Percentiles rank a stretch among this genome's conserved stretches.
phyloP scores from a whole-genome alignment of 2,329 filamentous ascomycete species.

The Sclerotiophoma versabilis region DNA sequence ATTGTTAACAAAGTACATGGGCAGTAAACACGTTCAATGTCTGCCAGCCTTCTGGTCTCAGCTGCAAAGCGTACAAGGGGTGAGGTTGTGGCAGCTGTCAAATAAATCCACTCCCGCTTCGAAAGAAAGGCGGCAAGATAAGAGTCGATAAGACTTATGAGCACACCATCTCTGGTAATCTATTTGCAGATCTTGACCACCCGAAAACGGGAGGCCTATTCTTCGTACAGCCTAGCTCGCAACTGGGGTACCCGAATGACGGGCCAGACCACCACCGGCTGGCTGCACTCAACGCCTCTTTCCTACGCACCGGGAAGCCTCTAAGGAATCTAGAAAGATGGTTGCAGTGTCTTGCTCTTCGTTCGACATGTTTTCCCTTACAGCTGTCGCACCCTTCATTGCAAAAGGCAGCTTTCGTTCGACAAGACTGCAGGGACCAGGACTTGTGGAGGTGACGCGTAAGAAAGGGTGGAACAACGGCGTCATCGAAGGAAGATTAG shows the following conservation, averaged over 20 bases:
- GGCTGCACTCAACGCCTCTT: conserved; percentile 12
- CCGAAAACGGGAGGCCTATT: conserved; percentile 7
- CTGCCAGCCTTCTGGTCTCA: background rate
- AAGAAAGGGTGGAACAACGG: conserved; percentile 12
- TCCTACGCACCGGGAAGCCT: background rate
- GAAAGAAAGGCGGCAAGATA: background rate
- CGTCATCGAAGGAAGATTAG: conserved; percentile 2
- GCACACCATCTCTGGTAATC: conserved; percentile 1
- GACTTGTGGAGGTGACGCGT: conserved; percentile 15
- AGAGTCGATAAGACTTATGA: background rate
- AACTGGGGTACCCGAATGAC: background rate
- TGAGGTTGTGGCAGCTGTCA: background rate
- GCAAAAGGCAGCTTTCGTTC: background rate
- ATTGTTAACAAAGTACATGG: background rate
- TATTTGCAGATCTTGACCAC: conserved; percentile 8
- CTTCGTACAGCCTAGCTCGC: conserved; percentile 2
- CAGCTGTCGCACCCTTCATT: background rate
- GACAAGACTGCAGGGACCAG: conserved; percentile 8
- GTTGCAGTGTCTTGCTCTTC: background rate
- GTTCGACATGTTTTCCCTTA: conserved; percentile 1
- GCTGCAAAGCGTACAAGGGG: background rate
- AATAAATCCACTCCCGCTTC: background rate
- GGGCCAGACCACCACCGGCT: conserved; percentile 8
- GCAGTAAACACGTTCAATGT: background rate
- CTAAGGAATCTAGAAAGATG: background rate